These are phyloP conservation scores for Botryotinia narcissicola DNA, from an alignment of 2,329 filamentous ascomycete genomes.

Conservation along the genomic window DNA sequence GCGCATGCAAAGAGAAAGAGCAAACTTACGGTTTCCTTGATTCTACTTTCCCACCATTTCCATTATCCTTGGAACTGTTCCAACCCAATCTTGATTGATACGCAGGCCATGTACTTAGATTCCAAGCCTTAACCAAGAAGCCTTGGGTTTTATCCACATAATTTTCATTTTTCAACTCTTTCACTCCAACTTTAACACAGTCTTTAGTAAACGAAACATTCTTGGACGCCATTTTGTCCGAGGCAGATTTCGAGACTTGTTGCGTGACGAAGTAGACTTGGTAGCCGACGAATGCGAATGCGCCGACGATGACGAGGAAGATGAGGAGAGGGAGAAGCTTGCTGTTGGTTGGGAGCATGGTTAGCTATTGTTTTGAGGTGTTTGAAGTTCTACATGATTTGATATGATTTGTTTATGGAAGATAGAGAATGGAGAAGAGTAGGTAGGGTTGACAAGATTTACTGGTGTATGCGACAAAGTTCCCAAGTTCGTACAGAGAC, in stretches of 20 bases:
- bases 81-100: constrained; percentile 41
- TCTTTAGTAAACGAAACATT: constrained; percentile 75
- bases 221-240: constrained; percentile 70
- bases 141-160: constrained; percentile 74
- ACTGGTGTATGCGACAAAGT: neutral
- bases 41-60: constrained; percentile 28
- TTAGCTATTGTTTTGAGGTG: constrained; percentile 9
- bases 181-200: constrained; percentile 68
- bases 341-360: constrained; percentile 26
- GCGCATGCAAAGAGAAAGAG: neutral
- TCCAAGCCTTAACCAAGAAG: constrained; percentile 65
- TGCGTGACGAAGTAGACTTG: constrained; percentile 67
- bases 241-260: constrained; percentile 64
- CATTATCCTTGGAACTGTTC: constrained; percentile 33
- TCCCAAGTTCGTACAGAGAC: neutral
- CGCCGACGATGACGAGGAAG: constrained; percentile 56
- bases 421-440: neutral
- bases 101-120: constrained; percentile 44
- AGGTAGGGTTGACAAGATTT: neutral
- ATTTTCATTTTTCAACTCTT: constrained; percentile 64
- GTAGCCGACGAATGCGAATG: constrained; percentile 64
- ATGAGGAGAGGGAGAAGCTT: constrained; percentile 66
- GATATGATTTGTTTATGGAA: neutral
- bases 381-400: neutral
- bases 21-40: constrained; percentile 35